Base-by-base conservation (phyloP, 176 grass and related monocot genomes). In the Oryza brachyantha region DNA sequence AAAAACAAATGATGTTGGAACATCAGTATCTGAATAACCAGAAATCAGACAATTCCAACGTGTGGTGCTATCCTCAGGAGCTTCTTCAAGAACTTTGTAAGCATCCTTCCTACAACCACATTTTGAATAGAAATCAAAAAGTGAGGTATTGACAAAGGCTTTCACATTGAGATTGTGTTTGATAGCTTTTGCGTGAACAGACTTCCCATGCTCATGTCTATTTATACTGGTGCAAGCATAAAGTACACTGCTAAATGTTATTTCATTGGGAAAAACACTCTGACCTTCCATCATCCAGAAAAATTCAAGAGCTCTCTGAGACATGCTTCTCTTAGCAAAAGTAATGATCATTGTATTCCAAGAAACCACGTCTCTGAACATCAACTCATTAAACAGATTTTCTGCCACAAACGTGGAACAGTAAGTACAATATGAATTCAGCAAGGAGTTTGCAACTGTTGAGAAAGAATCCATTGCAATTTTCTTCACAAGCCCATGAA, bases 291-390 rank as follows among this genome's bases (percentile, higher is more conserved):
- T 94, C 25, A 36, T 46, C 29, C 82, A 87, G 78, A 90, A 92
- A 72, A 90, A n/a, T 29, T 86, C 81, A 38, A 98, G 76, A 52
- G 85, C 87, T 38, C 76, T 88, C 52, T 80, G 63, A 16, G 83
- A 83, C 68, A 75, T 36, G 37, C 68, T 66, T 36, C 76, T 90
- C 72, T 69, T 90, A 32, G 82, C 67, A 61, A 88, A 90, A 61
- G 84, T 72, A 9, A 83, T 35, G 81, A 89, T 81, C 89, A 97
- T 86, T 14, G 88, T 92, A 79, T 90, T 94, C 89, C 90, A 97
- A 42, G 88, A 91, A 79, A 87, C 77, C 40, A 71, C 41, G 43
- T 93, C 88, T 68, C 91, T 78, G 39, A 62, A 39, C 7, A 40
- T 14, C 52, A 93, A 38, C 16, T 61, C 74, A 25, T 80, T 1